Base-by-base conservation (phyloP, 129 eudicot species). In the Pulicaria dysenterica region DNA sequence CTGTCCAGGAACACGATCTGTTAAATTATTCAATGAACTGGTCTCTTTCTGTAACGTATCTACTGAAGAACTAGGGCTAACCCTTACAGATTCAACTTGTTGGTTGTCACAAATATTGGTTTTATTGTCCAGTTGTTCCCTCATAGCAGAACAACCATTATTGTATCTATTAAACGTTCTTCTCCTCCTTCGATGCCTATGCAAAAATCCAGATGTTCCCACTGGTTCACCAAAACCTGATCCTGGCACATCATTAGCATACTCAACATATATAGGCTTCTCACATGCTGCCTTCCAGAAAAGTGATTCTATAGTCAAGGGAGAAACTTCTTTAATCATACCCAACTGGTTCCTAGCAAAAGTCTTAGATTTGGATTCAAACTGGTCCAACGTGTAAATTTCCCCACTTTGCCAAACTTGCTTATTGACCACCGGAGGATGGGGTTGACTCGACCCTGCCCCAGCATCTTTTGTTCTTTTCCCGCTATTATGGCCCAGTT, bases 351-450 rank as follows among this genome's bases (percentile, higher is more conserved):
- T 85, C 61, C 73, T 73, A 13, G 96, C 84, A 84, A 94, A 94
- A 37, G 45, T 69, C 87, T 86, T 94, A 19, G 99, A 78, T 84
- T 94, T 94, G 0, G 87, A 80, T 80, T 94, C 99, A 76, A 88
- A 94, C 79, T 94, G 96, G 15, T 94, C 97, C 75, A 94, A 73
- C 0, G 99, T 90, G 76, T 94, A 94, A 53, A 84, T 62, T 58
- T 90, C 97, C 77, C 99, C 99, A 70, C 99, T 94, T 69, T 94
- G 99, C 99, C 99, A 94, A 39, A 94, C 99, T 80, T 94, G 99
- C 82, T 88, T 94, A 61, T 86, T 82, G 14, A 73, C 87, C 8
- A 64, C 75, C 3, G 70, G 37, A 5, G 73, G 47, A 12, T 17
- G 36, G 1, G 75, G 74, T 38, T 59, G 70, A 78, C 60, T 51